phyloP scores from a whole-genome alignment of 2,329 filamentous ascomycete genomes.

The Penicillium brevicompactum region DNA sequence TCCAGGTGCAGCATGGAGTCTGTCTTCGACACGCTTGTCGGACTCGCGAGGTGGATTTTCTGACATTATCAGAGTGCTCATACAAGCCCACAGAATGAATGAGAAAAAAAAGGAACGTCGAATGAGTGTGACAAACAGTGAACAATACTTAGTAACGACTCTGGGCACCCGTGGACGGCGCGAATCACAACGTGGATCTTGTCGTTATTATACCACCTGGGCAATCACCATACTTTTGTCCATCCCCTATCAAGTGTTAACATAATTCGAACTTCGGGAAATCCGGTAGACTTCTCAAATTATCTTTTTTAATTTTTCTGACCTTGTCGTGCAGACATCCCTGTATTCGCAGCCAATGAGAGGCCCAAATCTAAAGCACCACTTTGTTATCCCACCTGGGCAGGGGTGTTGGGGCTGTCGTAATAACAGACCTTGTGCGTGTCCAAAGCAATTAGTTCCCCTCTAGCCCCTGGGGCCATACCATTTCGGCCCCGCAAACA shows the following conservation, averaged over 20 bases:
- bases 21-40: not conserved
- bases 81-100: not conserved
- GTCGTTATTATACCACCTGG: not conserved
- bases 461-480: not conserved
- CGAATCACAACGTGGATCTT: not conserved
- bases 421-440: conserved; percentile 4
- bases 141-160: not conserved
- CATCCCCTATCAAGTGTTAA: not conserved
- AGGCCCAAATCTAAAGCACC: not conserved
- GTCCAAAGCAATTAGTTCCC: not conserved
- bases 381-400: not conserved
- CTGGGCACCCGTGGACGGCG: not conserved
- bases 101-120: not conserved
- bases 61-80: not conserved
- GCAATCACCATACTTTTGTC: too few species aligned
- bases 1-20: conserved; percentile 7
- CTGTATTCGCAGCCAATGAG: not conserved
- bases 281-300: not conserved
- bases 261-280: not conserved
- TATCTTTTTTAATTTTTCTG: not conserved
- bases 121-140: not conserved
- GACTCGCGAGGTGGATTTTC: not conserved
- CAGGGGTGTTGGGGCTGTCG: not conserved
- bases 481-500: not conserved
- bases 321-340: not conserved